These are phyloP conservation scores for Articulospora tetracladia DNA, from an alignment of 495 filamentous ascomycete genomes.

Conservation along the genomic window DNA sequence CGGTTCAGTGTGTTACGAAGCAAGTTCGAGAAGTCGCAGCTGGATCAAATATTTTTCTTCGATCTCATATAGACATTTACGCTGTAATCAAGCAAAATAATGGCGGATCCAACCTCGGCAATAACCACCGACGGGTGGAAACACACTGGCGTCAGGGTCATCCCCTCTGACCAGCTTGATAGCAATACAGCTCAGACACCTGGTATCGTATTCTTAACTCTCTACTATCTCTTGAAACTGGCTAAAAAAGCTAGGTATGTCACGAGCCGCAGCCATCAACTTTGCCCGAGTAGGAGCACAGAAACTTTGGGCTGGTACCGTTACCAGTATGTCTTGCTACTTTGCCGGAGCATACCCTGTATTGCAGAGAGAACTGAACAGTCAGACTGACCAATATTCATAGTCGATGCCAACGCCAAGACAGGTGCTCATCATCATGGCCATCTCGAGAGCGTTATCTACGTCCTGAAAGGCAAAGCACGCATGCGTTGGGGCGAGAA, in stretches of 20 bases:
- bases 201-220: constrained; percentile 17
- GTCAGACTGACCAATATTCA: neutral
- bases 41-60: too few species aligned
- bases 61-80: too few species aligned
- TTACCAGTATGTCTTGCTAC: constrained; percentile 28
- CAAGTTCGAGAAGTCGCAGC: too few species aligned
- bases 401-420: constrained; percentile 32
- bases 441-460: constrained; percentile 35
- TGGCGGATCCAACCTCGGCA: neutral
- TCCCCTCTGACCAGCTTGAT: constrained; percentile 31
- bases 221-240: neutral
- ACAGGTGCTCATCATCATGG: constrained; percentile 38
- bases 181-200: constrained; percentile 33
- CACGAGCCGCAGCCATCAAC: constrained; percentile 33
- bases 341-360: too few species aligned
- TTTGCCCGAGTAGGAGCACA: constrained; percentile 34
- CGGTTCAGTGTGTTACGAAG: too few species aligned
- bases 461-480: constrained; percentile 33
- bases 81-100: neutral
- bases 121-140: constrained; percentile 27
- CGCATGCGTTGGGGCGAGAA: constrained; percentile 37
- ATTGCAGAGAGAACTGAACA: too few species aligned
- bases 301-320: constrained; percentile 37
- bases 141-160: constrained; percentile 31
- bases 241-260: constrained; percentile 17